Evolutionary conservation across 345 rosid species (phyloP), one percentile per base, ranked within the genome.

Genomic region (Pugionium dolabratum): DNA sequence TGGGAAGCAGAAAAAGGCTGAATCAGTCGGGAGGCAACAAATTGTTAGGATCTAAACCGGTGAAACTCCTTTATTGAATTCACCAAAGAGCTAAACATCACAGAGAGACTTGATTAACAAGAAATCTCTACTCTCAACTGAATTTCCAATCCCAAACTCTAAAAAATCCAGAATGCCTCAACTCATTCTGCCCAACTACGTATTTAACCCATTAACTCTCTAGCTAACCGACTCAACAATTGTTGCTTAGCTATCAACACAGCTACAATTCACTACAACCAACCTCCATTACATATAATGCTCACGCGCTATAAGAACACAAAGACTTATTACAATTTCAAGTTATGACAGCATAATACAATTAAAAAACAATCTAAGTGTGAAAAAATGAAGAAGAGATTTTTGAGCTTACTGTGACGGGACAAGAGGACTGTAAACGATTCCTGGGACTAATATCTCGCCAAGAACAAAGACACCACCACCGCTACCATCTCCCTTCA

Each of bases 381-480:
- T 42, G 33, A 25, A 47, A 48, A 18, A 3, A 1, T 31, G 10
- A 32, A 53, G 10, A 50, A 65, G 8, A 52, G 56, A 56, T 59
- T 25, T 32, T 46, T 33, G 53, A 69, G 73, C 81, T 66, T 83
- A 91, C 99, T 83, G 90, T 69, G 90, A 84, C 26, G 94, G 89
- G 58, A 91, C 84, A 43, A 91, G 93, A 1, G 98, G 96, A 71
- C 90, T 91, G 65, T 91, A 95, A 62, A 95, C 96, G 27, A 95
- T 86, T 78, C 78, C 81, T 32, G 98, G 99, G 73, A 89, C 95
- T 79, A 91, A 54, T 73, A 91, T 88, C 86, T 89, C 96, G 56
- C 99, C 99, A 54, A 95, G 95, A 66, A 95, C 99, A 84, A 95
- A 80, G 59, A 86, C 82, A 30, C 96, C 99, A 35, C 99, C 99